Evolutionary conservation across 768 basidiomycete genomes (phyloP), one percentile per base, ranked within the genome.

Genomic region (Lyophyllum atratum): DNA sequence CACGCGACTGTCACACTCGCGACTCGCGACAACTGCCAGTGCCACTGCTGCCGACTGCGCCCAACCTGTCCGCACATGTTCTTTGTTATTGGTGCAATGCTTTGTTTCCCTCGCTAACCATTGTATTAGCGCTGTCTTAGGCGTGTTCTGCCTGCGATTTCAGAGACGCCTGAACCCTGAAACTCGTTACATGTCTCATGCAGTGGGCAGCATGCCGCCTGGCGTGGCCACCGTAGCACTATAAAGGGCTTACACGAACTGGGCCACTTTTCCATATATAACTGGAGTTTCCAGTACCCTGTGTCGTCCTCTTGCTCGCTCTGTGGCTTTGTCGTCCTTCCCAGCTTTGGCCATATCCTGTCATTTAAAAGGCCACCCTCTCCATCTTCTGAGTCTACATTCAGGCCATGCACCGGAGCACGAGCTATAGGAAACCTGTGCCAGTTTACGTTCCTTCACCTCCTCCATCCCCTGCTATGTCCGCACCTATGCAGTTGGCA

Each of bases 361-460:
- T 31, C 22, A 40, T 19, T 39, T 45, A 53, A 48, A 60, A 53
- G 51, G 40, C 55, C 10, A 21, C 14, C 21, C 34, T n/a, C 33
- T 22, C 14, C 42, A n/a, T 17, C 29, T 37, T 31, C 21, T 49
- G 17, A 44, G 45, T 43, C 19, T 17, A 47, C 17, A 39, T 48
- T 42, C 37, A 17, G 46, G 25, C 19, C 40, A 72, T 78, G 73
- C 71, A 67, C 53, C 74, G 74, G 45, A 70, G 70, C 64, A 83
- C 82, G 81, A 86, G 83, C 68, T 85, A 87, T 68, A 78, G 88
- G 52, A 90, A 90, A 68, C 89, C 89, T 29, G 87, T 82, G 39
- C 89, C 89, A 3, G 71, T 72, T 51, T 89, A 83, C 70, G 76
- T 87, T 43, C 87, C 87, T 31, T 86, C 87, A 12, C 84, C 87